phyloP scores from a whole-genome alignment of 768 basidiomycete genomes.

The Imleria badia region DNA sequence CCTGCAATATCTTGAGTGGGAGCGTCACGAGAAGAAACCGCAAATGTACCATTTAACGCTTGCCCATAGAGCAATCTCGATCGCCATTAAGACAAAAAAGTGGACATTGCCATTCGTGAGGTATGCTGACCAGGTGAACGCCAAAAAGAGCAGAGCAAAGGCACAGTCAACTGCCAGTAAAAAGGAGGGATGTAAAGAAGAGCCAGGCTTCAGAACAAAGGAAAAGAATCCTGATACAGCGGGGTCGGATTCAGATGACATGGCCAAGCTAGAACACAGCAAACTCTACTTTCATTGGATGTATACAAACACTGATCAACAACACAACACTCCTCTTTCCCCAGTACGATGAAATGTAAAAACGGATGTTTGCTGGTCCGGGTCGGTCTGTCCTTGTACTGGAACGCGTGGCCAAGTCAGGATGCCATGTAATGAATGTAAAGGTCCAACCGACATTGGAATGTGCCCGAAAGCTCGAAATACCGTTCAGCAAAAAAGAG shows the following conservation, averaged over 20 bases:
- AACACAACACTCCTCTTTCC: not conserved
- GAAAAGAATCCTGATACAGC: conserved; percentile 41
- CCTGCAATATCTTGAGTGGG: conserved; percentile 40
- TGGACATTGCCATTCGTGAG: conserved; percentile 67
- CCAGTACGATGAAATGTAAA: conserved; percentile 17
- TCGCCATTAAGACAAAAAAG: conserved; percentile 60
- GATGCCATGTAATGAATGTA: not conserved
- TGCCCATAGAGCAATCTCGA: conserved; percentile 71
- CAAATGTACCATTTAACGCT: conserved; percentile 73
- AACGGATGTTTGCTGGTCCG: not conserved
- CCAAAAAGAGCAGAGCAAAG: conserved; percentile 55
- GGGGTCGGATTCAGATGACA: conserved; percentile 23
- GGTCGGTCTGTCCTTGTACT: conserved; percentile 12
- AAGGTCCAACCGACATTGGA: conserved; percentile 42
- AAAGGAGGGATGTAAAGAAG: conserved; percentile 71
- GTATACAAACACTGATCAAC: conserved; percentile 22
- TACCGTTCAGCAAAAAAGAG: conserved; percentile 47
- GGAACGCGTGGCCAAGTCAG: conserved; percentile 2
- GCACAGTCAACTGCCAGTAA: conserved; percentile 61
- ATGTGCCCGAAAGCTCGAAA: conserved; percentile 51
- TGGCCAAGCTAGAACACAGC: conserved; percentile 3
- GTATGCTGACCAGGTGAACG: conserved; percentile 58
- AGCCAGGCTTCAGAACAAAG: conserved; percentile 69
- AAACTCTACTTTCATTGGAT: not conserved
- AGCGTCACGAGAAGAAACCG: not conserved